Evolutionary conservation across 2,329 filamentous ascomycete species (phyloP).

Genomic region (Alternaria panax): DNA sequence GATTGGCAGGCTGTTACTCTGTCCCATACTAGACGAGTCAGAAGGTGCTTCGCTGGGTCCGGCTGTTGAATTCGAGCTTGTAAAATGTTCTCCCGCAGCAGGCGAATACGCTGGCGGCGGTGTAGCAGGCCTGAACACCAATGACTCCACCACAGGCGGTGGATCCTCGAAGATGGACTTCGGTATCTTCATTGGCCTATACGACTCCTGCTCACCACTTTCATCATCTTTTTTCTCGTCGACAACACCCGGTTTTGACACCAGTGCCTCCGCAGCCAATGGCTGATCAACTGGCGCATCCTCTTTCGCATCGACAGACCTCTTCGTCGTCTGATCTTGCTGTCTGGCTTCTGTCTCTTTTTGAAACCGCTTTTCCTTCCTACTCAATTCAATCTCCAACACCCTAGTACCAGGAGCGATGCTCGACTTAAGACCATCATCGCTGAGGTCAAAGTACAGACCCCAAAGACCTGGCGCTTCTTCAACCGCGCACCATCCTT

Average conservation of each 20-base stretch:
- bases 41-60: not conserved
- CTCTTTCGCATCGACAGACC: conserved; percentile 33
- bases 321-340: conserved; percentile 43
- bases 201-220: not conserved
- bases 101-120: conserved; percentile 36
- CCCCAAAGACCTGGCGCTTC: conserved; percentile 46
- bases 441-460: conserved; percentile 58
- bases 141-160: conserved; percentile 14
- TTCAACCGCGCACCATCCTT: conserved; percentile 50
- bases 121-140: conserved; percentile 16
- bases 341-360: conserved; percentile 35
- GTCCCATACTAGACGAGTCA: not conserved
- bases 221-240: not conserved
- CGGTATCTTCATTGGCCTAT: conserved; percentile 27
- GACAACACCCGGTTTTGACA: conserved; percentile 27
- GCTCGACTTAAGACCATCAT: conserved; percentile 50
- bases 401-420: conserved; percentile 59
- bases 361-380: conserved; percentile 59
- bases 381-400: conserved; percentile 63
- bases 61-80: fast-evolving
- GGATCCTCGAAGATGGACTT: conserved; percentile 35
- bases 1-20: not conserved
- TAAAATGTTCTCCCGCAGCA: not conserved
- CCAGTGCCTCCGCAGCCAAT: conserved; percentile 24
- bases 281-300: conserved; percentile 39